phyloP scores from a whole-genome alignment of 169 alveolate species.

The Plasmodium knowlesi region DNA sequence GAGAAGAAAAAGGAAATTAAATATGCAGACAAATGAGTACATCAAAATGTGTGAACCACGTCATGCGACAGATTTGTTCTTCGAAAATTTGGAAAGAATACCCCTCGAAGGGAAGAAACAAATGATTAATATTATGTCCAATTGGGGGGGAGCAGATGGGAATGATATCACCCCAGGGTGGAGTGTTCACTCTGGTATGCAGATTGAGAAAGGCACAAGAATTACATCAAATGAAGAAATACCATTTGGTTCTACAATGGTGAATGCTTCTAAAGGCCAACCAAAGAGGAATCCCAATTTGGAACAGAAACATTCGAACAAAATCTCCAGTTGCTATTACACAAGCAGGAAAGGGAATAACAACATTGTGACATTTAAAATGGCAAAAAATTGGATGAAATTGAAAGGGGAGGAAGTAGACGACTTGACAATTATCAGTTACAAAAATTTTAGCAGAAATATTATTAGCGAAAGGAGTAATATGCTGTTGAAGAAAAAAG shows the following conservation, averaged over 20 bases:
- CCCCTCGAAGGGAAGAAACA: not conserved
- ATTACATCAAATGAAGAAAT: not conserved
- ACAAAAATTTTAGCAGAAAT: conserved; percentile 10
- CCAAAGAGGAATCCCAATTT: not conserved
- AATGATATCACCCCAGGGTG: not conserved
- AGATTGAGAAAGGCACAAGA: not conserved
- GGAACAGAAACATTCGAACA: not conserved
- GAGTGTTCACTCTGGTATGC: not conserved
- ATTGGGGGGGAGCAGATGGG: not conserved
- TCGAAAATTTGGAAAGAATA: not conserved
- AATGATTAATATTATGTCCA: not conserved
- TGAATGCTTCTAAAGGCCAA: not conserved
- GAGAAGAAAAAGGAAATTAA: not conserved
- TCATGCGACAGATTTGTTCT: not conserved
- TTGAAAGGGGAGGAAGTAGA: conserved; percentile 61
- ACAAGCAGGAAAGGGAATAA: conserved; percentile 13
- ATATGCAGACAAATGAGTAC: not conserved
- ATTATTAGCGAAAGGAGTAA: conserved; percentile 22
- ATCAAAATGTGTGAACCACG: not conserved
- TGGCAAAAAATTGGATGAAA: conserved; percentile 62
- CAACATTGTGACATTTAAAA: conserved; percentile 20
- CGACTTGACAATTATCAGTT: conserved; percentile 25
- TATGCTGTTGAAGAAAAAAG: not conserved
- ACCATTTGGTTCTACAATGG: not conserved
- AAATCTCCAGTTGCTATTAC: conserved; percentile 10